phyloP scores from a whole-genome alignment of 1,139 yeast genomes.

The Kodamaea anthophila region DNA sequence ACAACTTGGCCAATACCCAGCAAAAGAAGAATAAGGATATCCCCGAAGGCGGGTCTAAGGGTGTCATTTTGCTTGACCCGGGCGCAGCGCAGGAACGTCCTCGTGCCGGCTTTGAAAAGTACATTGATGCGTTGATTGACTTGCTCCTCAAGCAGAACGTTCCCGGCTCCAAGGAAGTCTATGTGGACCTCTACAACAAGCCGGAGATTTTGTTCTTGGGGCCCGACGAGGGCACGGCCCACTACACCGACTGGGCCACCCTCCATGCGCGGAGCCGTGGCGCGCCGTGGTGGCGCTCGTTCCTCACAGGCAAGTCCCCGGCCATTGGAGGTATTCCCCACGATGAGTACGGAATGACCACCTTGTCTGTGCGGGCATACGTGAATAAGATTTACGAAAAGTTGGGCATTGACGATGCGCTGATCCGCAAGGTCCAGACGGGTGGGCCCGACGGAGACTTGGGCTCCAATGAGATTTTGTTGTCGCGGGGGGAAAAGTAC shows the following conservation, averaged over 20 bases:
- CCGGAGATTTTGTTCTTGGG: conserved; percentile 94
- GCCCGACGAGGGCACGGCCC: conserved; percentile 98
- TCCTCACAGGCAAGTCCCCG: conserved; percentile 94
- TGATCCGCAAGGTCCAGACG: conserved; percentile 79
- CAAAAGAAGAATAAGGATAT: conserved; percentile 96
- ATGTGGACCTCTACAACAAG: conserved; percentile 77
- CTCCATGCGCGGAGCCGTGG: conserved; percentile 88
- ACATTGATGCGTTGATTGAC: conserved; percentile 86
- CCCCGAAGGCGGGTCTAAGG: conserved; percentile 99
- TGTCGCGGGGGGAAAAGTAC: conserved; percentile 76
- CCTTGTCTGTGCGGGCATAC: conserved; percentile 87
- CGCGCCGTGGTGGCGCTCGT: conserved; percentile 99
- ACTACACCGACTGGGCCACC: conserved; percentile 97
- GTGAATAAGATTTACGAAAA: conserved; percentile 86
- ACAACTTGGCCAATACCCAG: conserved; percentile 92
- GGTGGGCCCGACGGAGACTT: conserved; percentile 99
- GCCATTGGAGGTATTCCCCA: conserved; percentile 96
- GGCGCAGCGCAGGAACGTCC: conserved; percentile 80
- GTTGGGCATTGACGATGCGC: conserved; percentile 50
- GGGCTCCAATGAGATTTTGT: conserved; percentile 89
- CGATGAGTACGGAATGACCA: conserved; percentile 97
- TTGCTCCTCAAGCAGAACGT: conserved; percentile 67
- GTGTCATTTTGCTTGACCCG: conserved; percentile 83
- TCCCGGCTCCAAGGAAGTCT: conserved; percentile 76
- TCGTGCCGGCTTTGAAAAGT: conserved; percentile 83